phyloP scores from a whole-genome alignment of 352 stramenopile genomes.

The Pythium insidiosum region DNA sequence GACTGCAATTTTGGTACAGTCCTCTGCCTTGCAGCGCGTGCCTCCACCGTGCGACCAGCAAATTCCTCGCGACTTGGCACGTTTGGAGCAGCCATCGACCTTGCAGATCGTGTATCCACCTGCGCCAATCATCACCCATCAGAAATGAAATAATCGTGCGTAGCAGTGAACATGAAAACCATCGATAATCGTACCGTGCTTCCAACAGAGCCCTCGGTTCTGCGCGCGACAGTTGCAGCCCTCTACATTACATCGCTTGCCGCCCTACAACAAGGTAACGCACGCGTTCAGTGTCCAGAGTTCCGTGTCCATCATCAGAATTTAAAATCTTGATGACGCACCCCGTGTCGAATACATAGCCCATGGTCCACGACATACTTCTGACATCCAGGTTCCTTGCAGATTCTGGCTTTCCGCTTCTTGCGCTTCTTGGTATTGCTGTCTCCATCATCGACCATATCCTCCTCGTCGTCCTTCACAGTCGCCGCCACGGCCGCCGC shows the following conservation, averaged over 20 bases:
- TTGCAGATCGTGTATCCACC: conserved; percentile 23
- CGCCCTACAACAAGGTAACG: conserved; percentile 12
- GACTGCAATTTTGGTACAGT: conserved; percentile 27
- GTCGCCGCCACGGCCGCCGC: background rate
- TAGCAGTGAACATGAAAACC: background rate
- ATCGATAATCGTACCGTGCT: conserved; percentile 15
- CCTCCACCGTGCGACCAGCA: conserved; percentile 24
- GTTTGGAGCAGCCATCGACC: conserved; percentile 20
- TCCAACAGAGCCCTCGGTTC: conserved; percentile 34
- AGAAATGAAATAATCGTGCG: background rate
- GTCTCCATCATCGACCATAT: conserved; percentile 7
- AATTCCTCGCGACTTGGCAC: conserved; percentile 18
- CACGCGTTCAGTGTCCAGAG: no score
- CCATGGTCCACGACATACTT: conserved; percentile 40
- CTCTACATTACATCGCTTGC: conserved; percentile 33
- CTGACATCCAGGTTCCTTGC: conserved; percentile 25
- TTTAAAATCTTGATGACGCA: no score
- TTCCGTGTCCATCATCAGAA: no score
- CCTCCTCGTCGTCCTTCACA: conserved; percentile 3
- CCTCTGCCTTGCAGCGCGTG: conserved; percentile 22
- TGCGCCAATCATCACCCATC: background rate
- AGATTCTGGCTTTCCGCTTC: conserved; percentile 36
- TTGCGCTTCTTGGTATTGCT: conserved; percentile 8
- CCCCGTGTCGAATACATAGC: conserved; percentile 34
- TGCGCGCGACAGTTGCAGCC: conserved; percentile 32